Percentiles rank a stretch among this genome's conserved stretches.
These are phyloP conservation scores for Botryotinia globosa DNA, from an alignment of 2,329 filamentous ascomycete genomes.

Conservation along the genomic window DNA sequence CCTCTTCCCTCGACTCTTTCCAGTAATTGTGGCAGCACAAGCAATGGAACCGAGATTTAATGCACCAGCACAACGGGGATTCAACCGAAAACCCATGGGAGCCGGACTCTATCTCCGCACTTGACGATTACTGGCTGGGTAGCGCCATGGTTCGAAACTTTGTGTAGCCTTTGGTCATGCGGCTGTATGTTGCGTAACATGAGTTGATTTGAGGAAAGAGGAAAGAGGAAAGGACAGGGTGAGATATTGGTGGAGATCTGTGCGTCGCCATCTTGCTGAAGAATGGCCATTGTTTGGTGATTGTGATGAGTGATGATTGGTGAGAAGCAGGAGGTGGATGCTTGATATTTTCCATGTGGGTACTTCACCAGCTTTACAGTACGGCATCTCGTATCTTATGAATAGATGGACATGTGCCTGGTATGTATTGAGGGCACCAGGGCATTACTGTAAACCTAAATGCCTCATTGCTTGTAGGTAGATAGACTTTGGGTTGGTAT, in stretches of 20 bases:
- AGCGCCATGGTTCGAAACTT: not conserved
- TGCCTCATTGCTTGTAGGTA: not conserved
- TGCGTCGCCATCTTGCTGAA: constrained; percentile 20
- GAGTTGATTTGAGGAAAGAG: not conserved
- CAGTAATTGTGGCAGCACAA: not conserved
- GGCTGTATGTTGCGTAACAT: constrained; percentile 13
- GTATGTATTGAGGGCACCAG: not conserved
- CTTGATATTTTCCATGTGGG: not conserved
- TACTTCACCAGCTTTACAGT: constrained; percentile 4
- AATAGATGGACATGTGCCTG: not conserved
- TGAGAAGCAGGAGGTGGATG: not conserved
- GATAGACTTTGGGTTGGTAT: not conserved
- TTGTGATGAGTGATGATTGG: not conserved
- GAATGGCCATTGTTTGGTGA: not conserved
- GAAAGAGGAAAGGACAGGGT: constrained; percentile 13
- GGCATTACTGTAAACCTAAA: not conserved
- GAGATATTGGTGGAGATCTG: constrained; percentile 18
- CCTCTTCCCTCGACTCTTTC: not conserved
- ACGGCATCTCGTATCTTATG: not conserved
- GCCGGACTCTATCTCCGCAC: constrained; percentile 8
- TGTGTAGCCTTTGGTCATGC: constrained; percentile 17
- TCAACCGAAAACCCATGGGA: constrained; percentile 1
- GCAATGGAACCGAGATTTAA: not conserved
- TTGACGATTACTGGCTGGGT: not conserved
- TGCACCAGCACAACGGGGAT: constrained; percentile 11